A percentile compares a stretch with the other conserved stretches of the same genome.
Evolutionary conservation across 2,329 filamentous ascomycete species (phyloP).

Genomic region (Epichloe festucae): DNA sequence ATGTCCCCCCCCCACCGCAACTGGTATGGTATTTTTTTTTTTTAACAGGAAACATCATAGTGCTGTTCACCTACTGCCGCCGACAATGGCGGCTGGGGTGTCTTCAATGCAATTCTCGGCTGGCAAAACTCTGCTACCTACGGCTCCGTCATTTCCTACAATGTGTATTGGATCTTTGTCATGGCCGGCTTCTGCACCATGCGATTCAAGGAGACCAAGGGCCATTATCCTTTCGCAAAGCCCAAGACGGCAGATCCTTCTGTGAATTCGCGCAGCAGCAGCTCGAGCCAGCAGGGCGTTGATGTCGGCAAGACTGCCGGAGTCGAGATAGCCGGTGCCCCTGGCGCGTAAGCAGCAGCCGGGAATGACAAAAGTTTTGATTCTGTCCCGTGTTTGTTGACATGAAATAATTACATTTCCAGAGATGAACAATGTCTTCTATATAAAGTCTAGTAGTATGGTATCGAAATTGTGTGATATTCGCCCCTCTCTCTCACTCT

Average conservation of each 20-base stretch:
- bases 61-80: conserved; percentile 66
- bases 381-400: no score
- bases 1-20: no score
- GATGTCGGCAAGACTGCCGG: conserved; percentile 12
- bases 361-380: no score
- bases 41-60: conserved; percentile 21
- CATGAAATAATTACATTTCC: no score
- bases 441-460: no score
- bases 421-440: no score
- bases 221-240: conserved; percentile 34
- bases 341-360: conserved; percentile 1
- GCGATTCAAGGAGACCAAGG: conserved; percentile 50
- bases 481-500: no score
- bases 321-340: conserved; percentile 15
- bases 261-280: conserved; percentile 10
- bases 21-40: background rate
- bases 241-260: conserved; percentile 14
- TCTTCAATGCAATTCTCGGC: conserved; percentile 76
- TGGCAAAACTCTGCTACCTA: conserved; percentile 86
- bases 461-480: no score
- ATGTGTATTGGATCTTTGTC: conserved; percentile 71
- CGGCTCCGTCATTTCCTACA: conserved; percentile 77
- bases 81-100: conserved; percentile 68
- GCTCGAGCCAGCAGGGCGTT: conserved; percentile 15
- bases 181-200: conserved; percentile 55